Evolutionary conservation across 345 rosid genomes (phyloP).

Genomic region (Gossypium arboreum): DNA sequence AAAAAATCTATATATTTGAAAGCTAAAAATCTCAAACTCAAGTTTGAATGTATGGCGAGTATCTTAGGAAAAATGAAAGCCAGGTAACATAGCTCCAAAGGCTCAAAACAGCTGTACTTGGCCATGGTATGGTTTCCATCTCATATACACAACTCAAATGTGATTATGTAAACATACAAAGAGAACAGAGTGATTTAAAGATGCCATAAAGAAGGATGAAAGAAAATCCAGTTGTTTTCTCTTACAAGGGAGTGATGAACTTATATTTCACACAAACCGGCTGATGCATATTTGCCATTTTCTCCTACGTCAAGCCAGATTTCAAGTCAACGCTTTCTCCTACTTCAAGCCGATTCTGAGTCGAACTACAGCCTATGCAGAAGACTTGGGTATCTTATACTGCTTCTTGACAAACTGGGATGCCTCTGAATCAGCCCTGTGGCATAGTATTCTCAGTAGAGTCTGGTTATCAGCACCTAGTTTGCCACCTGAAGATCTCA

Average conservation of each 20-base stretch:
- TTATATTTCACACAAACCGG: neutral
- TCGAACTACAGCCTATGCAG: constrained; percentile 22
- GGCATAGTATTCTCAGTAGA: constrained; percentile 76
- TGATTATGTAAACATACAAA: neutral
- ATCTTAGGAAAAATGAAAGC: neutral
- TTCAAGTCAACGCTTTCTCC: neutral
- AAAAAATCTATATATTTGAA: neutral
- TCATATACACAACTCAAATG: neutral
- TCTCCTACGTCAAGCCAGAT: neutral
- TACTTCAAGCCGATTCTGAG: neutral
- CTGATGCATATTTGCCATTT: neutral
- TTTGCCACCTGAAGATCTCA: constrained; percentile 62
- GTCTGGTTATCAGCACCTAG: constrained; percentile 81
- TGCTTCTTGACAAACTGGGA: constrained; percentile 89
- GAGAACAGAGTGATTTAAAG: neutral
- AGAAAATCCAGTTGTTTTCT: constrained; percentile 2
- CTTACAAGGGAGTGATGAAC: neutral
- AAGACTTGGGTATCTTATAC: constrained; percentile 84
- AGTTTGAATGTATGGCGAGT: neutral
- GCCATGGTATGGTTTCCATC: neutral
- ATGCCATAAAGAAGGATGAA: neutral
- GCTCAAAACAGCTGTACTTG: neutral
- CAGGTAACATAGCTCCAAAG: neutral
- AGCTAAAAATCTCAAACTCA: neutral
- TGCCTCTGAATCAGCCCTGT: constrained; percentile 83